These are phyloP conservation scores for Diutina mesorugosa DNA, from an alignment of 1,139 yeast species.

Conservation along the genomic window DNA sequence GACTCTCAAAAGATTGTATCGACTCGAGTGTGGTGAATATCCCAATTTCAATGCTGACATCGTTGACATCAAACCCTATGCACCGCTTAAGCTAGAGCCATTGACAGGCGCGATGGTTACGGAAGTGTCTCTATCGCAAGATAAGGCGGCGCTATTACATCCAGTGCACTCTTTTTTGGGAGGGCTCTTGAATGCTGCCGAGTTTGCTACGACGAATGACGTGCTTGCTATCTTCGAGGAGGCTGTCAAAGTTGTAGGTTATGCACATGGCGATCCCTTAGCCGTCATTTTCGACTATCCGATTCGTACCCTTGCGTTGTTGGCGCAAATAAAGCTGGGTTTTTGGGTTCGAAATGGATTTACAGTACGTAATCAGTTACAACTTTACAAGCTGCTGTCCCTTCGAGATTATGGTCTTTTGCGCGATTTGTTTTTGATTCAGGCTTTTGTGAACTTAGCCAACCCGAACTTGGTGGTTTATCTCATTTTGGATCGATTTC, in stretches of 20 bases:
- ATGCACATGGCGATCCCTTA: not conserved
- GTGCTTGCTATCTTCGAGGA: not conserved
- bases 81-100: constrained; percentile 3
- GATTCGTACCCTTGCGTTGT: constrained; percentile 49
- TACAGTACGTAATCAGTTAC: constrained; percentile 66
- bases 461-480: constrained; percentile 46
- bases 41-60: constrained; percentile 17
- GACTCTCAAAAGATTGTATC: not conserved
- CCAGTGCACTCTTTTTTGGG: constrained; percentile 68
- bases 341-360: constrained; percentile 51
- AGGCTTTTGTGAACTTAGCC: constrained; percentile 46
- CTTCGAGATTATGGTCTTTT: constrained; percentile 73
- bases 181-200: constrained; percentile 39
- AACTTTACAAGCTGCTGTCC: constrained; percentile 70
- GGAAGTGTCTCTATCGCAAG: constrained; percentile 10
- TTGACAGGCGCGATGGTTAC: not conserved
- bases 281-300: constrained; percentile 55
- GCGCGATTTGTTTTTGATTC: constrained; percentile 65
- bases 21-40: constrained; percentile 8
- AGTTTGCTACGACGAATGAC: constrained; percentile 25
- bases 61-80: constrained; percentile 15
- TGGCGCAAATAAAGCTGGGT: constrained; percentile 46
- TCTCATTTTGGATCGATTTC: constrained; percentile 62
- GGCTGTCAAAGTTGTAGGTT: not conserved
- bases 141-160: constrained; percentile 59